Evolutionary conservation across 495 filamentous ascomycete genomes (phyloP), one percentile per base, ranked within the genome.

Genomic region (Hypomontagnella monticulosa): DNA sequence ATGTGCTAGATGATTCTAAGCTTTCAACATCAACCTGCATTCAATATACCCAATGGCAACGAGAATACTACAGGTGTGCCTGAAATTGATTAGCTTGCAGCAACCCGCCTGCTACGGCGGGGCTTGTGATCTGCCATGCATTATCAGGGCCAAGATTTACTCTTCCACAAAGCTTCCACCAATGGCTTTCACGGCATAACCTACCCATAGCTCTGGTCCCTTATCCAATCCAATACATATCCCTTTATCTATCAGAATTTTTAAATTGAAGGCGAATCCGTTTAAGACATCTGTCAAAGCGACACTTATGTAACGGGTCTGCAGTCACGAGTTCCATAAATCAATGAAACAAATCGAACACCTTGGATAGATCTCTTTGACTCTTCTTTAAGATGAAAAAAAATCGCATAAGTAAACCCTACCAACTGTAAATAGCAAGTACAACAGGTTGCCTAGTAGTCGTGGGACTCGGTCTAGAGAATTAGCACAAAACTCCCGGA

Each of bases 71-170:
- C 33, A 46, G n/a, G 32, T 66, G 63, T 66, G 55, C 63, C 58
- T 59, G 58, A 32, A 60, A 63, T 56, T 68, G 65, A 68, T 68
- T 68, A 68, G 65, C 65, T 64, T 69, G 66, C 66, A 63, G 55
- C 50, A 52, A 57, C 43, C 60, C 60, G 49, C 50, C 60, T 57
- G 55, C 60, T 57, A 49, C 60, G 49, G 59, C 27, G 37, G 55
- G 65, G 20, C 18, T 50, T 59, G 66, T 69, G 66, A 69, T 69
- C 66, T 69, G 60, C 66, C 34, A 69, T 69, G 66, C 66, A 69
- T 63, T 61, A 61, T 69, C 55, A 61, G 52, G 52, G 66, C 66
- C 66, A 64, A 69, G 66, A 64, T 63, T 68, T 63, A n/a, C 20
- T 27, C 30, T 59, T 27, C 61, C 58, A 53, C 36, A 10, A 55